A percentile compares a stretch with the other conserved stretches of the same genome.
phyloP scores from a whole-genome alignment of 78 protist genomes.

The Pigoraptor vietnamica region DNA sequence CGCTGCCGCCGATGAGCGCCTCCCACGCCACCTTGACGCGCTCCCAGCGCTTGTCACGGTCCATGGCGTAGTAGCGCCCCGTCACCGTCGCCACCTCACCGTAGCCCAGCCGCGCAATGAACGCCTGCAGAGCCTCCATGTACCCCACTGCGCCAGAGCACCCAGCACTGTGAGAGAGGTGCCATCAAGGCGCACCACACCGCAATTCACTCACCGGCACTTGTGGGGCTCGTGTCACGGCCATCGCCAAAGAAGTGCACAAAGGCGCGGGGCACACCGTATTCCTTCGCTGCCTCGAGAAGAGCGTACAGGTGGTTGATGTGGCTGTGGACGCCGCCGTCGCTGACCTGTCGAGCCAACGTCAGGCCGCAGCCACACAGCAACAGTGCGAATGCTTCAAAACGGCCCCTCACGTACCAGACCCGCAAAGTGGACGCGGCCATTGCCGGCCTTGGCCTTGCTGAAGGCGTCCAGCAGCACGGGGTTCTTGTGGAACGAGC shows the following conservation, averaged over 20 bases:
- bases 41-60: slow-evolving; percentile 46
- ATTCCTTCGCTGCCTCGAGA: slow-evolving; percentile 7
- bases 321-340: slow-evolving; percentile 44
- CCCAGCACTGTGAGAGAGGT: neutral
- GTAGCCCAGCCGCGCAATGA: neutral
- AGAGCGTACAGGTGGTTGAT: slow-evolving; percentile 8
- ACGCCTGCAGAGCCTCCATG: neutral
- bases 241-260: slow-evolving; percentile 26
- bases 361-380: no score
- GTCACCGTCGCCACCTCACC: neutral
- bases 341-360: slow-evolving; percentile 4
- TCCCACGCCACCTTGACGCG: slow-evolving; percentile 13
- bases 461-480: neutral
- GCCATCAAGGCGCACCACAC: neutral
- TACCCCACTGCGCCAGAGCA: neutral
- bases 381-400: no score
- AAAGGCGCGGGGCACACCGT: neutral
- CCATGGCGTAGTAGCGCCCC: slow-evolving; percentile 43
- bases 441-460: neutral
- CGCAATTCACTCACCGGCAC: neutral
- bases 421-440: slow-evolving; percentile 25
- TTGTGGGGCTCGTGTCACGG: slow-evolving; percentile 5
- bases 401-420: neutral
- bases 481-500: neutral
- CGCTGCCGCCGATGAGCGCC: neutral